Evolutionary conservation across 345 rosid genomes (phyloP).

Genomic region (Zanthoxylum bungeanum): DNA sequence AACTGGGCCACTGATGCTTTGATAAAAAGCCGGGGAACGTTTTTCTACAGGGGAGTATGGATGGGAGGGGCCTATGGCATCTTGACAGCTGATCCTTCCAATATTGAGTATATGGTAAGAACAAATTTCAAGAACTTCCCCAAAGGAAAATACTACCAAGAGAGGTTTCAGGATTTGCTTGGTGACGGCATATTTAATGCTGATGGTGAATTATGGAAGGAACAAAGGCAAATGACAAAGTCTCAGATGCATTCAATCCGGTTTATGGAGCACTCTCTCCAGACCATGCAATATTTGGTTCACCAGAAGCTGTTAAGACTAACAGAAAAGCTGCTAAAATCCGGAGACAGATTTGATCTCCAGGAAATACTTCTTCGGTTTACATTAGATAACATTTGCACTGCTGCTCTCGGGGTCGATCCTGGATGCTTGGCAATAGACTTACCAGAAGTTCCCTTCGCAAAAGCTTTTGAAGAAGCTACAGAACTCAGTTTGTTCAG

Average conservation of each 20-base stretch:
- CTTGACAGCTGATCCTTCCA: slow-evolving; percentile 48
- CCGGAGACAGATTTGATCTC: slow-evolving; percentile 53
- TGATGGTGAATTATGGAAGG: slow-evolving; percentile 64
- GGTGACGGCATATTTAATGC: slow-evolving; percentile 74
- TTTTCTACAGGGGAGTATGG: slow-evolving; percentile 52
- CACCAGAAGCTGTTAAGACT: slow-evolving; percentile 53
- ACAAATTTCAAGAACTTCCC: slow-evolving; percentile 74
- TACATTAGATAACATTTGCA: slow-evolving; percentile 75
- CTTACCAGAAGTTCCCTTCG: slow-evolving; percentile 61
- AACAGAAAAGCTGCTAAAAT: slow-evolving; percentile 29
- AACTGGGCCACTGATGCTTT: slow-evolving; percentile 44
- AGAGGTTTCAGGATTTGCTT: slow-evolving; percentile 57
- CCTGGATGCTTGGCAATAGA: slow-evolving; percentile 60
- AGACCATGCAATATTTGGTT: slow-evolving; percentile 47
- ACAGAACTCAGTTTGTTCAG: slow-evolving; percentile 59
- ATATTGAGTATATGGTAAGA: slow-evolving; percentile 61
- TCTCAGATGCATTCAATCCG: slow-evolving; percentile 62
- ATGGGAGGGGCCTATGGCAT: slow-evolving; percentile 54
- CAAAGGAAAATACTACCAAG: slow-evolving; percentile 57
- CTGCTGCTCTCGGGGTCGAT: slow-evolving; percentile 64
- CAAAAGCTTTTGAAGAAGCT: slow-evolving; percentile 79
- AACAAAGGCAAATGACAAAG: slow-evolving; percentile 48
- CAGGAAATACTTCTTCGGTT: slow-evolving; percentile 68
- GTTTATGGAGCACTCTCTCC: slow-evolving; percentile 45
- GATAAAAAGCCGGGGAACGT: slow-evolving; percentile 44